Evolutionary conservation across 192 early-diverging fungal species (phyloP).

Genomic region (Coemansia biformis): DNA sequence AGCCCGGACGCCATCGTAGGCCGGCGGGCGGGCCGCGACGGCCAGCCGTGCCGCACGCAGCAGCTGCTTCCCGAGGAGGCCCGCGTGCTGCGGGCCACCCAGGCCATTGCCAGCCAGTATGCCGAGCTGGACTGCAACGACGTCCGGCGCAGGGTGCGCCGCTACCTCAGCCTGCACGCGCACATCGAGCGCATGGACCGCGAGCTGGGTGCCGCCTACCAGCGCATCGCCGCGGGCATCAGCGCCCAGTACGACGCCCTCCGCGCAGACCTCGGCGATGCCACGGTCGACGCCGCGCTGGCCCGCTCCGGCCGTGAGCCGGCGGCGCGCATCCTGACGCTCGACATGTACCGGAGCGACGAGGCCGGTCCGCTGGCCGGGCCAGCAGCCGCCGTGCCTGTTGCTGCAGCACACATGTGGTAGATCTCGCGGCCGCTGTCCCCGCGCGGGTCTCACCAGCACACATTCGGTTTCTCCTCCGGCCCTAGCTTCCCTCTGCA

Average conservation of each 20-base stretch:
- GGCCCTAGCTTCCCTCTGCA: too few species aligned
- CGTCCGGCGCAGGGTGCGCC: constrained; percentile 22
- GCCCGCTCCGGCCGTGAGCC: neutral
- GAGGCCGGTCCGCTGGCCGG: neutral
- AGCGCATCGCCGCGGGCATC: constrained; percentile 10
- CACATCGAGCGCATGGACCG: constrained; percentile 13
- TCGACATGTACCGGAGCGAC: constrained; percentile 26
- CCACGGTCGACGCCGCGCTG: constrained; percentile 14
- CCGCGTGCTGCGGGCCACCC: constrained; percentile 23
- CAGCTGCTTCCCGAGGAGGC: constrained; percentile 29
- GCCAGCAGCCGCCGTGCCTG: too few species aligned
- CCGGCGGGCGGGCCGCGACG: constrained; percentile 6
- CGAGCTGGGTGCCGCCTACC: constrained; percentile 12
- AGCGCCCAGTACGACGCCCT: constrained; percentile 12
- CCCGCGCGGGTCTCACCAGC: too few species aligned
- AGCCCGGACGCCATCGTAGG: constrained; percentile 23
- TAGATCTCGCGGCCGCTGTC: too few species aligned
- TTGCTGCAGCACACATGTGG: too few species aligned
- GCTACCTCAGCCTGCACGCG: constrained; percentile 26
- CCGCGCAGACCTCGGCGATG: constrained; percentile 20
- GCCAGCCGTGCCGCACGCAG: constrained; percentile 20
- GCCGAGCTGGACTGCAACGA: constrained; percentile 21
- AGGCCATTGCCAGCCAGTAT: constrained; percentile 19
- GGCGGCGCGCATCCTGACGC: constrained; percentile 2
- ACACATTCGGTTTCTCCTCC: too few species aligned